phyloP scores from a whole-genome alignment of 352 stramenopile species.

The Phytophthora sansomeana region DNA sequence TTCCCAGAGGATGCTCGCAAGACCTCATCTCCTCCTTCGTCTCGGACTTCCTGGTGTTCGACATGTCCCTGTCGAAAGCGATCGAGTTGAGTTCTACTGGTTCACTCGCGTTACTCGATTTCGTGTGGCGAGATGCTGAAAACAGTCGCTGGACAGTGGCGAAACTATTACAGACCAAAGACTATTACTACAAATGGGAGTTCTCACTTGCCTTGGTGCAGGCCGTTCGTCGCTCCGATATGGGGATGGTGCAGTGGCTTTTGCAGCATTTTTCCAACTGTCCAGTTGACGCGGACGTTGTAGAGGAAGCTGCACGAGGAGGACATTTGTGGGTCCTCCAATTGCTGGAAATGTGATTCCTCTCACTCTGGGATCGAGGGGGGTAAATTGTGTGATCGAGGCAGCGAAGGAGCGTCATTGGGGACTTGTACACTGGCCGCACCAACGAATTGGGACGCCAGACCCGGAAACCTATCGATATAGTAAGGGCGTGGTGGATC shows the following conservation, averaged over 20 bases:
- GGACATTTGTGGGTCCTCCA: slow-evolving; percentile 3
- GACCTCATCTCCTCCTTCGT: background rate
- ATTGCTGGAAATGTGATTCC: background rate
- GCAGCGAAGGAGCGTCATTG: background rate
- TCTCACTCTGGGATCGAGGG: background rate
- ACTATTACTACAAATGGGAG: background rate
- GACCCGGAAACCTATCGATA: background rate
- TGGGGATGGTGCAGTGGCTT: slow-evolving; percentile 1
- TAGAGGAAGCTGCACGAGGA: background rate
- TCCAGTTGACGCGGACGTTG: background rate
- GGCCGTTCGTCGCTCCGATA: background rate
- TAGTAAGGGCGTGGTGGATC: background rate
- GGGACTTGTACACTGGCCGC: background rate
- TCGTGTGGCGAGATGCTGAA: slow-evolving; percentile 2
- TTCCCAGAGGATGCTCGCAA: background rate
- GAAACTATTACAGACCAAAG: background rate
- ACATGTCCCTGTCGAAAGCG: background rate
- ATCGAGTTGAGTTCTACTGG: background rate
- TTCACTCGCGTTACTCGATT: slow-evolving; percentile 1
- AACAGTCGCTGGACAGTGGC: background rate
- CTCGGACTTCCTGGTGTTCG: slow-evolving; percentile 7
- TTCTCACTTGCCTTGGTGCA: background rate
- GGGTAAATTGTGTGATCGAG: background rate
- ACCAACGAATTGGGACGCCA: background rate
- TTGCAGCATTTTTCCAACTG: background rate